Conservation (phyloP, 1,284 basidiomycete species). For the Cerrena zonata region DNA sequence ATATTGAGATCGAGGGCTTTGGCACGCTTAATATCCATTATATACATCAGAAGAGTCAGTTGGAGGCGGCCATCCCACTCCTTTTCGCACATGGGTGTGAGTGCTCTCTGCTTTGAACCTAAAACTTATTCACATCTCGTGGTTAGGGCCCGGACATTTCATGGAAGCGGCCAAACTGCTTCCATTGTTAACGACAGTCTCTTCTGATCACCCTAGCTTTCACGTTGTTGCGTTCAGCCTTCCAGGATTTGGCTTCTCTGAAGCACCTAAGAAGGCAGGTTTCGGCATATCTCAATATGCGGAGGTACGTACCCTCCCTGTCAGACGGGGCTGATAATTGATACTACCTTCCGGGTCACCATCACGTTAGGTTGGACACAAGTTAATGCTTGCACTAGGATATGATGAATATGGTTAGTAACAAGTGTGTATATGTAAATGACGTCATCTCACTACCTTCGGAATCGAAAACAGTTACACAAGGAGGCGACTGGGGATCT, state of each 20-base stretch:
- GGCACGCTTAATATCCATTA: slow-evolving; percentile 44
- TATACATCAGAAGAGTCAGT: slow-evolving; percentile 41
- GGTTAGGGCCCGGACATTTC: slow-evolving; percentile 40
- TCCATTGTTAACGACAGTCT: slow-evolving; percentile 20
- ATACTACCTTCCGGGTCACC: neutral
- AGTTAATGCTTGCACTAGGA: slow-evolving; percentile 42
- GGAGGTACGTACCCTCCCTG: slow-evolving; percentile 15
- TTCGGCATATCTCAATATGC: slow-evolving; percentile 31
- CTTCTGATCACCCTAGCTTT: slow-evolving; percentile 31
- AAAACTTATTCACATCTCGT: neutral
- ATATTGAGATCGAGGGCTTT: slow-evolving; percentile 39
- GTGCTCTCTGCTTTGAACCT: slow-evolving; percentile 13
- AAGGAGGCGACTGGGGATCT: slow-evolving; percentile 45
- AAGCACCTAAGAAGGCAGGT: slow-evolving; percentile 28
- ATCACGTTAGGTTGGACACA: slow-evolving; percentile 36
- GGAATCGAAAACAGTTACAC: slow-evolving; percentile 29
- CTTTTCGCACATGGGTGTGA: slow-evolving; percentile 51
- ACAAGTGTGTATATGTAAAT: neutral
- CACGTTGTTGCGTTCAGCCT: slow-evolving; percentile 42
- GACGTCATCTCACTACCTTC: neutral
- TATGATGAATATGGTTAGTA: slow-evolving; percentile 42
- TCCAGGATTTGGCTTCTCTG: slow-evolving; percentile 37
- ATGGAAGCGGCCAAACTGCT: slow-evolving; percentile 34
- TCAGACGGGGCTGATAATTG: neutral
- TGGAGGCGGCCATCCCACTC: slow-evolving; percentile 41